A percentile compares a stretch with the other conserved stretches of the same genome.
Evolutionary conservation across 1,139 yeast genomes (phyloP).

Genomic region (Komagataea norvegica): DNA sequence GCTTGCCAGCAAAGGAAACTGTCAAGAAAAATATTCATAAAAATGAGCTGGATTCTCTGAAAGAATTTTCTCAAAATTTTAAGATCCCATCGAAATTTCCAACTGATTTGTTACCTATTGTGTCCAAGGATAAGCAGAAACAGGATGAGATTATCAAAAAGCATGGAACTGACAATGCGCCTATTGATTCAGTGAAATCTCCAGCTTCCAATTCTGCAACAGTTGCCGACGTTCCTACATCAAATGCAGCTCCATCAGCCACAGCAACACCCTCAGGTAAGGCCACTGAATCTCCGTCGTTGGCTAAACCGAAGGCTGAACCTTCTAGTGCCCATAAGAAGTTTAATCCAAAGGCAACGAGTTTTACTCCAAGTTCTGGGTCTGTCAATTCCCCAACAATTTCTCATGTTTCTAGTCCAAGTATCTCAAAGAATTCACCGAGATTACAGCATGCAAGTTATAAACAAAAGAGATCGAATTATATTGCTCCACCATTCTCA

Average conservation of each 20-base stretch:
- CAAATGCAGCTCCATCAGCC: constrained; percentile 6
- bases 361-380: constrained; percentile 54
- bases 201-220: constrained; percentile 7
- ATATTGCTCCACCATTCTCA: constrained; percentile 13
- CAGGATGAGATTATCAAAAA: constrained; percentile 53
- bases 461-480: constrained; percentile 12
- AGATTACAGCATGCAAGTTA: constrained; percentile 9
- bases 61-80: constrained; percentile 77
- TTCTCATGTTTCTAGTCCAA: constrained; percentile 19
- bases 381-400: constrained; percentile 19
- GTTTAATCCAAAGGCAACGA: constrained; percentile 66
- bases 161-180: constrained; percentile 17
- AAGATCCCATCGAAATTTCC: constrained; percentile 76
- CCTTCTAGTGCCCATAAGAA: constrained; percentile 47
- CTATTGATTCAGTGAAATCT: too few relatives aligned
- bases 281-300: neutral
- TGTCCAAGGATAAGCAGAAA: constrained; percentile 61
- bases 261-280: neutral
- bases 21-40: constrained; percentile 47
- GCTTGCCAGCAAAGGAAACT: constrained; percentile 7
- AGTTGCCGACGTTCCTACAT: constrained; percentile 6
- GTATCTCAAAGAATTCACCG: constrained; percentile 21
- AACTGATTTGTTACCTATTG: constrained; percentile 67
- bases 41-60: constrained; percentile 72
- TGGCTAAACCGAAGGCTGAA: constrained; percentile 1